Percentiles rank a stretch among this genome's conserved stretches.
Evolutionary conservation across 2,329 filamentous ascomycete genomes (phyloP).

Genomic region (Diaporthe velutina): DNA sequence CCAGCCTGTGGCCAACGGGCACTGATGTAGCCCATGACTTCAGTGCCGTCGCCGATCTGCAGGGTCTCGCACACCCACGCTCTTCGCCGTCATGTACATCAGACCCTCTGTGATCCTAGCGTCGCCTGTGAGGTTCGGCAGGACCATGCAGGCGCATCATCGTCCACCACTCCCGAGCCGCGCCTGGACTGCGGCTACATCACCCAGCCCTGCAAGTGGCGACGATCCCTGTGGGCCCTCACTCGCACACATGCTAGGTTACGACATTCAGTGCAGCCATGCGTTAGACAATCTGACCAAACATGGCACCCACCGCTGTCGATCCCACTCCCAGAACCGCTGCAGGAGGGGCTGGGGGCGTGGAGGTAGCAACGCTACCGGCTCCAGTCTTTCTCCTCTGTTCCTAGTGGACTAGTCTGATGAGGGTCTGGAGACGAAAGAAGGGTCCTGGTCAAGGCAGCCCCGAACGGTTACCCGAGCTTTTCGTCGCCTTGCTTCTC

Average conservation of each 20-base stretch:
- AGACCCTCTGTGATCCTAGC: constrained; percentile 36
- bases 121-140: constrained; percentile 28
- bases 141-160: constrained; percentile 35
- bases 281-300: constrained; percentile 39
- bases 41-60: constrained; percentile 42
- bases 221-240: constrained; percentile 36
- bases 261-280: constrained; percentile 42
- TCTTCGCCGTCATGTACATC: constrained; percentile 31
- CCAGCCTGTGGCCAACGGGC: constrained; percentile 36
- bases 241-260: constrained; percentile 34
- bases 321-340: constrained; percentile 41
- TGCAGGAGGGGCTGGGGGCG: constrained; percentile 38
- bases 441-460: constrained; percentile 24
- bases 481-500: constrained; percentile 21
- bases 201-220: constrained; percentile 40
- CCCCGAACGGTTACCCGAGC: constrained; percentile 11
- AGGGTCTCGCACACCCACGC: constrained; percentile 42
- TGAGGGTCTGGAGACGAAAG: constrained; percentile 32
- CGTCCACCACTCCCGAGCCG: constrained; percentile 32
- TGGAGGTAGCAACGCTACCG: constrained; percentile 40
- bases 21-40: constrained; percentile 40
- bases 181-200: constrained; percentile 35
- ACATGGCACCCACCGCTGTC: constrained; percentile 38
- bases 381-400: constrained; percentile 14
- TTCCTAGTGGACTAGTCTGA: constrained; percentile 14